These are phyloP conservation scores for Geoglossum glabrum DNA, from an alignment of 495 filamentous ascomycete genomes.

Conservation along the genomic window DNA sequence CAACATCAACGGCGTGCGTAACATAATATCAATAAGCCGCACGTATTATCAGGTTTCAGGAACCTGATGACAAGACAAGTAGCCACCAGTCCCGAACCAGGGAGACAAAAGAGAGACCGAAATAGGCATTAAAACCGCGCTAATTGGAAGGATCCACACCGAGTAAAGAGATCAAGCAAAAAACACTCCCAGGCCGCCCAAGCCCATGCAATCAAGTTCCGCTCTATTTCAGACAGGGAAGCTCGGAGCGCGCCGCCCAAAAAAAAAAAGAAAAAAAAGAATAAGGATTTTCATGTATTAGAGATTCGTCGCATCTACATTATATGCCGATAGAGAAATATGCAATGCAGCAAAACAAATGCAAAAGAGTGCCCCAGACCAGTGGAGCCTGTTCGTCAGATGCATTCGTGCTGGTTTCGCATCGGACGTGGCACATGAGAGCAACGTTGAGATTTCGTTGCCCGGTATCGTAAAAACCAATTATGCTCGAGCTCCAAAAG, in stretches of 20 bases:
- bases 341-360: not conserved
- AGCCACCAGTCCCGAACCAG: not conserved
- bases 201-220: constrained; percentile 1
- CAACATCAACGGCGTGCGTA: not conserved
- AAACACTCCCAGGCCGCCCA: not conserved
- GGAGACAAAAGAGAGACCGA: not conserved
- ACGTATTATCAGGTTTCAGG: not conserved
- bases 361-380: not conserved
- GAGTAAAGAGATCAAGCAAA: not conserved
- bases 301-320: not conserved
- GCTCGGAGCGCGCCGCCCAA: not conserved
- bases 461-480: not conserved
- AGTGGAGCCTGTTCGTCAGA: not conserved
- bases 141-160: not conserved
- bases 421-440: not conserved
- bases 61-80: not conserved
- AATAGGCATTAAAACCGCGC: not conserved
- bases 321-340: not conserved
- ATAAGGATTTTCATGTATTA: not conserved
- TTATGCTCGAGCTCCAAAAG: not conserved
- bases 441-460: not conserved
- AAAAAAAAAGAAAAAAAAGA: not conserved
- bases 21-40: not conserved
- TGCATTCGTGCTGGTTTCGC: not conserved
- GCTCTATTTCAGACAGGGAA: not conserved